phyloP scores from a whole-genome alignment of 2,329 filamentous ascomycete genomes.

The Aureobasidium pullulans region DNA sequence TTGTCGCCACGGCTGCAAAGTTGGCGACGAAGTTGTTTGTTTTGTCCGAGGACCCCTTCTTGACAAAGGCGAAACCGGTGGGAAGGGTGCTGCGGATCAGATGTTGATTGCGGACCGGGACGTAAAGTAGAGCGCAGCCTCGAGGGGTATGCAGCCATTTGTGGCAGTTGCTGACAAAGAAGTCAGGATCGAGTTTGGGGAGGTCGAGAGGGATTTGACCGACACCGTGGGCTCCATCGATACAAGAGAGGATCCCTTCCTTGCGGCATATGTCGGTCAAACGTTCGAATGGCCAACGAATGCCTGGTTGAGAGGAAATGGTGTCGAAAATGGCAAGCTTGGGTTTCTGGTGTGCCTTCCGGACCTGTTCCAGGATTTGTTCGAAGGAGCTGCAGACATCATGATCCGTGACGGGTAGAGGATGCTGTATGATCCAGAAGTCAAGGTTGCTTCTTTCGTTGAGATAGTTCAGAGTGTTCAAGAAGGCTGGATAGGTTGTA shows the following conservation, averaged over 20 bases:
- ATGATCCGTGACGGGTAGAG: slow-evolving; percentile 63
- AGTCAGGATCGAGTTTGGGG: slow-evolving; percentile 62
- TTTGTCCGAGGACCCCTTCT: neutral
- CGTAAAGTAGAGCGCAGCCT: slow-evolving; percentile 73
- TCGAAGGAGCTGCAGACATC: slow-evolving; percentile 56
- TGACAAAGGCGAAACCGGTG: slow-evolving; percentile 58
- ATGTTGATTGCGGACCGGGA: slow-evolving; percentile 66
- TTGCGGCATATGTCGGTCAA: slow-evolving; percentile 59
- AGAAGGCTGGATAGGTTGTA: slow-evolving; percentile 68
- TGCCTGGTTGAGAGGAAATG: slow-evolving; percentile 69
- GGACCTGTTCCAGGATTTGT: slow-evolving; percentile 33
- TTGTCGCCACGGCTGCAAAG: slow-evolving; percentile 16
- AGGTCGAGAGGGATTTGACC: slow-evolving; percentile 73
- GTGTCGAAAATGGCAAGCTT: slow-evolving; percentile 71
- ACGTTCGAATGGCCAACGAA: slow-evolving; percentile 69
- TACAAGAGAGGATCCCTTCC: slow-evolving; percentile 60
- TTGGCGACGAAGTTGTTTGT: slow-evolving; percentile 39
- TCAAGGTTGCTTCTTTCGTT: slow-evolving; percentile 55
- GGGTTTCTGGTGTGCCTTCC: slow-evolving; percentile 52
- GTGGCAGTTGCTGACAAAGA: slow-evolving; percentile 80
- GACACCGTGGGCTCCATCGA: slow-evolving; percentile 84
- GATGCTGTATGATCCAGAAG: slow-evolving; percentile 49
- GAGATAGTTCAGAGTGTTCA: slow-evolving; percentile 63
- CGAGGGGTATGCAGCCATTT: slow-evolving; percentile 84
- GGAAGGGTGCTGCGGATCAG: slow-evolving; percentile 68